Conservation (phyloP, 208 protist species). For the Wallacemonas rigidus region DNA sequence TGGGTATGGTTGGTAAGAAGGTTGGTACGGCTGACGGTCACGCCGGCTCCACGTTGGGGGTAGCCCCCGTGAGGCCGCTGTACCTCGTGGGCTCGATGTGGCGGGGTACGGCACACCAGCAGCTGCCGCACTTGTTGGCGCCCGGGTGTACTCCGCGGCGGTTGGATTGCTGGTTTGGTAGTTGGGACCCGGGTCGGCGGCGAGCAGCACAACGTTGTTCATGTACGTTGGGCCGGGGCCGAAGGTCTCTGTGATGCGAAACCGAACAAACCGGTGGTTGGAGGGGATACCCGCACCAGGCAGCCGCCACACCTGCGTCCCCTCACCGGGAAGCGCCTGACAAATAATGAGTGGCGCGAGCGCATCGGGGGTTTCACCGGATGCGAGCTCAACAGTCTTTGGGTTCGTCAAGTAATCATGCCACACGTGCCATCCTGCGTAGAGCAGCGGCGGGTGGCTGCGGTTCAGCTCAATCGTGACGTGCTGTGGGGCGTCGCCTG, state of each 20-base stretch:
- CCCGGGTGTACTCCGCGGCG: neutral
- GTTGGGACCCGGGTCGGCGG: constrained; percentile 62
- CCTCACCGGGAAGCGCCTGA: constrained; percentile 70
- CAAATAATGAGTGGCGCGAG: constrained; percentile 67
- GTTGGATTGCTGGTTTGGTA: constrained; percentile 28
- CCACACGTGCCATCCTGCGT: constrained; percentile 87
- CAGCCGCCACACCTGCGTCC: constrained; percentile 85
- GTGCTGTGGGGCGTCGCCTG: constrained; percentile 76
- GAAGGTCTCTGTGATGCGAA: constrained; percentile 75
- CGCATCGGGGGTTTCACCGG: constrained; percentile 42
- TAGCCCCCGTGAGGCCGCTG: neutral
- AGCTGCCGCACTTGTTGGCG: neutral
- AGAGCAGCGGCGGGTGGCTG: constrained; percentile 67
- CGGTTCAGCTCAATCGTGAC: constrained; percentile 57
- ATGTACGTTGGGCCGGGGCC: constrained; percentile 79
- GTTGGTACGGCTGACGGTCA: neutral
- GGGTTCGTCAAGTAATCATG: constrained; percentile 87
- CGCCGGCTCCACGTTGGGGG: neutral
- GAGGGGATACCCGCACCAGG: constrained; percentile 57
- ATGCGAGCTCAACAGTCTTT: constrained; percentile 72
- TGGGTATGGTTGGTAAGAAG: neutral
- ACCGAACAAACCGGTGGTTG: constrained; percentile 62
- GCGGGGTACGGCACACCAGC: constrained; percentile 11
- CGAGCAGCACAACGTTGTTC: constrained; percentile 81
- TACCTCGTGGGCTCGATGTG: neutral